Base-by-base conservation (phyloP, 23 red algal genomes). In the Gracilaria domingensis region DNA sequence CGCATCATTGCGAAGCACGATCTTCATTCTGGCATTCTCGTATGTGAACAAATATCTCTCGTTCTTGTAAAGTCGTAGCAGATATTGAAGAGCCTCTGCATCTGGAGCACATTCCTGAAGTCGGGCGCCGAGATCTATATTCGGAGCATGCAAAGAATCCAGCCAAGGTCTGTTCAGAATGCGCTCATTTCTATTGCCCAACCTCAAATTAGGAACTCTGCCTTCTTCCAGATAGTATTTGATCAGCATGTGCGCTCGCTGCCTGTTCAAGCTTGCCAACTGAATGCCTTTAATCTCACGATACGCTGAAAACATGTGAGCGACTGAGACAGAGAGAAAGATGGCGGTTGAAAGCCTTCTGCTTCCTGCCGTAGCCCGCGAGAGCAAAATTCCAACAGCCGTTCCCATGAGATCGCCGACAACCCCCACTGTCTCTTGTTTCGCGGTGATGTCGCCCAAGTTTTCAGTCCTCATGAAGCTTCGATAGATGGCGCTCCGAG, bases 391-490 rank as follows among this genome's bases (percentile, higher is more conserved):
- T 29, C 96, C 96, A 62, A 98, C 87, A 25, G 91, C 93, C 13
- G 96, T 98, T 48, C 96, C 96, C 79, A 93, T 79, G 8, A 98
- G 82, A 86, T 98, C 93, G 12, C 93, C 93, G 25, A 80, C 85
- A 16, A 98, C 96, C 78, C 89, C 91, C 29, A 95, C 88, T 12
- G 96, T 93, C 66, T 95, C 89, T 77, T 93, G 93, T 54, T 95
- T 98, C 45, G 96, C 96, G 25, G 92, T 93, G 73, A 98, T 98
- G 45, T 98, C 96, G 73, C 96, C 96, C 54, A 98, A 84, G 57
- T 98, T 98, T 64, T 98, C 96, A 8, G 81, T 80, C 20, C 93
- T 80, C 93, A 95, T 95, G 88, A 98, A 98, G 20, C 81, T 82
- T 33, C 91, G 96, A 83, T 95, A 93, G 33, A 98, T 98, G 4